Conservation (phyloP, 2,329 filamentous ascomycete genomes). For the Penicillium fuscoglaucum region DNA sequence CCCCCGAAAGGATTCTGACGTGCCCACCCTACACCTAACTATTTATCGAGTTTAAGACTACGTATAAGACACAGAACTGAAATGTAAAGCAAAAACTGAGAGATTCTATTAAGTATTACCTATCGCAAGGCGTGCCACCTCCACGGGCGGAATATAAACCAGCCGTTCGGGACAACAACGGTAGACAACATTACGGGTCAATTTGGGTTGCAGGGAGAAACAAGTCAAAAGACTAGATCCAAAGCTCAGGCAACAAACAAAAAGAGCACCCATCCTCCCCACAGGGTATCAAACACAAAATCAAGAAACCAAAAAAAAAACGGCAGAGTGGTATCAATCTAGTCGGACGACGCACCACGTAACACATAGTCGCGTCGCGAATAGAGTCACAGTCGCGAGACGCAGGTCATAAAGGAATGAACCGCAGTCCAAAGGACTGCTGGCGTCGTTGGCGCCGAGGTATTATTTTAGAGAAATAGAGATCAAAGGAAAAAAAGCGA, state of each 20-base stretch:
- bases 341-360: constrained; percentile 30
- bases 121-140: constrained; percentile 34
- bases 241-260: constrained; percentile 23
- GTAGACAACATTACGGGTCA: constrained; percentile 29
- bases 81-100: constrained; percentile 24
- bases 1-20: not conserved
- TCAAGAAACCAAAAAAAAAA: constrained; percentile 27
- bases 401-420: constrained; percentile 39
- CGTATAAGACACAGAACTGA: not conserved
- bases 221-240: constrained; percentile 17
- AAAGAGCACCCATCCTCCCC: constrained; percentile 31
- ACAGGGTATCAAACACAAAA: constrained; percentile 39
- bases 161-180: constrained; percentile 22
- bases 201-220: constrained; percentile 22
- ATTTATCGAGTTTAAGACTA: not conserved
- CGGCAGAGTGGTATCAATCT: constrained; percentile 33
- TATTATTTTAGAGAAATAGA: constrained; percentile 19
- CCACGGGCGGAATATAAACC: constrained; percentile 18
- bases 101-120: constrained; percentile 43
- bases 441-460: constrained; percentile 11
- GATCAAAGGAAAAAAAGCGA: constrained; percentile 19
- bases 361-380: constrained; percentile 36
- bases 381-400: constrained; percentile 30
- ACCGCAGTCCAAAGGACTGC: constrained; percentile 20
- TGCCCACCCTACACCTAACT: not conserved